Base-by-base conservation (phyloP, 164 flowering plant species). In the Magnolia sinica region DNA sequence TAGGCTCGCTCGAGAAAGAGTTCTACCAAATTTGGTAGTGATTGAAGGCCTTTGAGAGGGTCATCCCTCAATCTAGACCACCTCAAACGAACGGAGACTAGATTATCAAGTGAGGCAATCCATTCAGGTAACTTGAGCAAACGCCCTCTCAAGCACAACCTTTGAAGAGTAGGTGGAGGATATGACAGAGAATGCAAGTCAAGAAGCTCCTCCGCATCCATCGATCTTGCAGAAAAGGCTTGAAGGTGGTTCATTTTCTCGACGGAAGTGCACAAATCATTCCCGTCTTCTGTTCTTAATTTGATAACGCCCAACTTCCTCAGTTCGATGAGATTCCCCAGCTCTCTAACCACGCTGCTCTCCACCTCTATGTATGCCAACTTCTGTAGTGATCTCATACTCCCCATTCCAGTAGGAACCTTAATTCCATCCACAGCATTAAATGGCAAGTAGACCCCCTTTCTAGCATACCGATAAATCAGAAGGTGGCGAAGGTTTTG, bases 41-140 rank as follows among this genome's bases (percentile, higher is more conserved):
- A 49, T 58, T 45, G 16, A 0, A 76, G 78, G 50, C 10, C 65
- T 19, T n/a, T 13, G 31, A 76, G 50, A 2, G 73, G 73, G 58
- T 76, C 73, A 3, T 76, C 49, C 31, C 31, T 14, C 18, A 76
- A 59, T 22, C 55, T 76, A 29, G 78, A 76, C 78, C 78, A 69
- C 5, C 73, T 16, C 55, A 76, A 20, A 10, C 19, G 14, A 10
- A 76, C 7, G 1, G 16, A 45, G 27, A 61, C 68, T 7, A 76
- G 24, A 19, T 76, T 70, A 16, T 58, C 19, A 69, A 76, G 78
- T 31, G n/a, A 14, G 4, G 52, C 7, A 70, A 70, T 59, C 66
- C 67, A 76, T 5, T 14, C n/a, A 0, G 73, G 73, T 27, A 76
- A 45, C 52, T 58, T 22, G 22, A 9, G 50, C 22, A 76, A 69